Percentiles rank a stretch among this genome's conserved stretches.
phyloP scores from a whole-genome alignment of 768 basidiomycete species.

The Fistulinella prunicolor region DNA sequence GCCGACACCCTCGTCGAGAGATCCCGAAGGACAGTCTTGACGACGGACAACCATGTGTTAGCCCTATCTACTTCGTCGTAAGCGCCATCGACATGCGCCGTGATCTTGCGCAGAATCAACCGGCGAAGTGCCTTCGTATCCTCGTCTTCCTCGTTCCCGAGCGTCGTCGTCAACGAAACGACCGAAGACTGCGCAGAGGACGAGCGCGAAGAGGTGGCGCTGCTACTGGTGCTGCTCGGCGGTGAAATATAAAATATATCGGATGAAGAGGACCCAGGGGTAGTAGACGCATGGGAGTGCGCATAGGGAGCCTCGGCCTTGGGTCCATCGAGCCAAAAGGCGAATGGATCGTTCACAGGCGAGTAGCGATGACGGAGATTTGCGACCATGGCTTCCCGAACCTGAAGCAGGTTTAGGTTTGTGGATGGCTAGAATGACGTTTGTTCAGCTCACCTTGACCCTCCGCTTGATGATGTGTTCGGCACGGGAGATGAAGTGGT shows the following conservation, averaged over 20 bases:
- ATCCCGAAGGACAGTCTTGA: slow-evolving; percentile 60
- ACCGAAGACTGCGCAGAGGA: slow-evolving; percentile 35
- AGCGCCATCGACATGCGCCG: slow-evolving; percentile 51
- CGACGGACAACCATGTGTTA: slow-evolving; percentile 57
- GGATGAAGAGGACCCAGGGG: not conserved
- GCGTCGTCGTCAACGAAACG: slow-evolving; percentile 47
- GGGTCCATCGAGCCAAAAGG: slow-evolving; percentile 13
- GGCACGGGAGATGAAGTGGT: slow-evolving; percentile 54
- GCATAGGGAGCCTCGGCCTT: not conserved
- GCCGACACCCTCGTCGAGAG: slow-evolving; percentile 35
- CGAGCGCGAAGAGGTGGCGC: slow-evolving; percentile 15
- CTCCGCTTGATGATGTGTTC: slow-evolving; percentile 56
- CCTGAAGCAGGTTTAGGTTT: slow-evolving; percentile 32
- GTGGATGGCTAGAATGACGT: not conserved
- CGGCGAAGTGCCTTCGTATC: slow-evolving; percentile 61
- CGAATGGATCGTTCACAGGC: slow-evolving; percentile 19
- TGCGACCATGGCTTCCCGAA: slow-evolving; percentile 46
- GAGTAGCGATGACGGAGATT: slow-evolving; percentile 37
- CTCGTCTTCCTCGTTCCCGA: slow-evolving; percentile 58
- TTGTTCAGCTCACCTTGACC: slow-evolving; percentile 43
- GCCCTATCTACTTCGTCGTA: slow-evolving; percentile 64
- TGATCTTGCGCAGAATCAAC: slow-evolving; percentile 64
- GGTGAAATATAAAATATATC: slow-evolving; percentile 24
- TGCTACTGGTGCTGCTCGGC: slow-evolving; percentile 6
- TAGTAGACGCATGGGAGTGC: not conserved